Conservation (phyloP, 441 rosid genomes). For the Daphne laureola region DNA sequence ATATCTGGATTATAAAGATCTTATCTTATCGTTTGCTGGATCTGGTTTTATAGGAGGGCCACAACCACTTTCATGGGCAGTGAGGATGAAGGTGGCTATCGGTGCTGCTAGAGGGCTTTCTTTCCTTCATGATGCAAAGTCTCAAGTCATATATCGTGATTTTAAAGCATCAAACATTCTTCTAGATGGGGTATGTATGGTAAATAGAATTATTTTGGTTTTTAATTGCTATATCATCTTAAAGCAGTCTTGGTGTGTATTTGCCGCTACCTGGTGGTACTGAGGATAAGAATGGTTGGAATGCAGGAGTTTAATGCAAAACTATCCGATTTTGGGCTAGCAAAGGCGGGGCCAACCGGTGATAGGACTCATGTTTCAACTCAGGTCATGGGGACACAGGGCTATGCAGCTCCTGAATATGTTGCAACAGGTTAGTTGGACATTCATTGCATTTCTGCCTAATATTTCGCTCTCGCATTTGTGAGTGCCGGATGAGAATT, state of each 20-base stretch:
- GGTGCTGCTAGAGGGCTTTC: slow-evolving; percentile 67
- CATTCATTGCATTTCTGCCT: not conserved
- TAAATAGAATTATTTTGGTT: slow-evolving; percentile 9
- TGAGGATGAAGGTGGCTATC: slow-evolving; percentile 56
- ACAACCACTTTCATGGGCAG: slow-evolving; percentile 75
- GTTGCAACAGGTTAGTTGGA: slow-evolving; percentile 57
- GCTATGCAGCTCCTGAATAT: slow-evolving; percentile 68
- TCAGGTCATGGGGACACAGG: slow-evolving; percentile 67
- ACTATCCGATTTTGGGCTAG: slow-evolving; percentile 68
- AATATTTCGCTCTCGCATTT: too few species aligned
- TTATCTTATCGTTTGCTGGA: slow-evolving; percentile 3
- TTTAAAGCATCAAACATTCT: slow-evolving; percentile 66
- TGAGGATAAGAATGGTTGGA: slow-evolving; percentile 11
- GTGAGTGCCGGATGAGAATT: too few species aligned
- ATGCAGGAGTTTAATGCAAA: slow-evolving; percentile 60
- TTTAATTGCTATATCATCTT: not conserved
- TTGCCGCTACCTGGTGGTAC: not conserved
- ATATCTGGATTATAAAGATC: not conserved
- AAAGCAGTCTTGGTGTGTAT: not conserved
- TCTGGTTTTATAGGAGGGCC: slow-evolving; percentile 52
- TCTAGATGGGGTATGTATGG: slow-evolving; percentile 64
- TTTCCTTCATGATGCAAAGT: slow-evolving; percentile 58
- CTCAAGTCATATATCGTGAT: slow-evolving; percentile 62
- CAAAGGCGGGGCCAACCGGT: slow-evolving; percentile 74
- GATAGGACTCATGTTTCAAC: slow-evolving; percentile 70